Conservation (phyloP, 345 rosid species). For the Populus nigra region DNA sequence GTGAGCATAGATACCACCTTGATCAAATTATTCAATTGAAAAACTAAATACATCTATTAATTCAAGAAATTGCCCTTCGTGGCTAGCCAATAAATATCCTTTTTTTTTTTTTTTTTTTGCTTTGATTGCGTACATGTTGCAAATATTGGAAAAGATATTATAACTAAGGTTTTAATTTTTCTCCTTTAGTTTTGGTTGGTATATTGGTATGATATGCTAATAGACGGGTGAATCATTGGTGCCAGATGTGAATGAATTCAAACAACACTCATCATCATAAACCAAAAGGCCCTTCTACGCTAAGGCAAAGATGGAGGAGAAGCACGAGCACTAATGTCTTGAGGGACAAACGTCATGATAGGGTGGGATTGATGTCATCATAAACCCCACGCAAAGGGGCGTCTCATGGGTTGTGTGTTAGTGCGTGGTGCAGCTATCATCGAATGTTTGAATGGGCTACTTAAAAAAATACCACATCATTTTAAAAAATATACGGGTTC, state of each 20-base stretch:
- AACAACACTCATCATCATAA: slow-evolving; percentile 1
- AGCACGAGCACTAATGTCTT: not conserved
- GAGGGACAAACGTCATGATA: slow-evolving; percentile 50
- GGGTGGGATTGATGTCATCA: slow-evolving; percentile 63
- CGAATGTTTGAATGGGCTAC: slow-evolving; percentile 40
- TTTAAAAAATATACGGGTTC: slow-evolving; percentile 28
- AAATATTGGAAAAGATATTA: not conserved
- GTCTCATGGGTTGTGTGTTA: slow-evolving; percentile 34
- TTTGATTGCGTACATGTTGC: not conserved
- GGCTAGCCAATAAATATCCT: too few species aligned
- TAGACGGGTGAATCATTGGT: not conserved
- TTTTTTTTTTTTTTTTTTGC: fast-evolving
- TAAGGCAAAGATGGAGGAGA: not conserved
- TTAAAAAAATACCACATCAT: slow-evolving; percentile 9
- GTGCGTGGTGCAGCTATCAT: slow-evolving; percentile 56
- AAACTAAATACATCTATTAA: too few species aligned
- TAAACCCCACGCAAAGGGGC: slow-evolving; percentile 22
- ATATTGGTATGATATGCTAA: not conserved
- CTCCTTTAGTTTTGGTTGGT: not conserved
- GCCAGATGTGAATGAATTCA: slow-evolving; percentile 2
- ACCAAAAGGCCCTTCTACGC: not conserved
- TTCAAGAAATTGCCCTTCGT: too few species aligned
- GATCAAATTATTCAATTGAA: too few species aligned
- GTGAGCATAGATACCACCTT: too few species aligned
- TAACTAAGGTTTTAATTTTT: not conserved